These are phyloP conservation scores for Phyllachora maydis DNA, from an alignment of 2,329 filamentous ascomycete genomes.

Conservation along the genomic window DNA sequence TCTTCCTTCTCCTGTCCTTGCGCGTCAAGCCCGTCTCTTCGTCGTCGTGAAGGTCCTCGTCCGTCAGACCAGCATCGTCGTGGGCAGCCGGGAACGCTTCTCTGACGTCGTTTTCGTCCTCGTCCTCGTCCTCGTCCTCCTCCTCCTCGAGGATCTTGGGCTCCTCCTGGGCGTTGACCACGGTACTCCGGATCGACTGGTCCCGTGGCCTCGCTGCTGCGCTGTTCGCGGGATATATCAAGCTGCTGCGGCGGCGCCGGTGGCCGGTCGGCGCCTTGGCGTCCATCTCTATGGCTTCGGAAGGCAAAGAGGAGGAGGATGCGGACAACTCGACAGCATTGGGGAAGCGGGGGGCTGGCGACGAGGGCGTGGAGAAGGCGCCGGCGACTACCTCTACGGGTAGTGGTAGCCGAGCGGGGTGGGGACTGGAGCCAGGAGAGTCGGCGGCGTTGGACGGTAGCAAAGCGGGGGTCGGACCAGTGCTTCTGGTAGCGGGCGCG, in stretches of 20 bases:
- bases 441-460: neutral
- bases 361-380: neutral
- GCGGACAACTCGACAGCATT: too few species aligned
- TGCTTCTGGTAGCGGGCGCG: neutral
- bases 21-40: constrained; percentile 76
- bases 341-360: neutral
- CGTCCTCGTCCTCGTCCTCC: constrained; percentile 5
- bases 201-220: constrained; percentile 8
- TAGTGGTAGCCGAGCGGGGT: too few species aligned
- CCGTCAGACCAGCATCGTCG: constrained; percentile 35
- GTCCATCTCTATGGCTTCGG: constrained; percentile 31
- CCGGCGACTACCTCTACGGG: too few species aligned
- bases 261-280: constrained; percentile 25
- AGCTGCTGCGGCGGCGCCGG: constrained; percentile 32
- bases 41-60: constrained; percentile 62
- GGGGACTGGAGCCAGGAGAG: neutral
- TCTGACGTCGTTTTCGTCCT: neutral
- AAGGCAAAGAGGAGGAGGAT: constrained; percentile 1
- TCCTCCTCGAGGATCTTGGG: constrained; percentile 25
- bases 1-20: constrained; percentile 47
- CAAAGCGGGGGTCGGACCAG: neutral
- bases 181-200: constrained; percentile 10
- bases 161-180: constrained; percentile 14
- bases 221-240: constrained; percentile 18
- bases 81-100: constrained; percentile 4